These are phyloP conservation scores for Fraxinus angustifolia DNA, from an alignment of 305 asterid species.

Conservation along the genomic window DNA sequence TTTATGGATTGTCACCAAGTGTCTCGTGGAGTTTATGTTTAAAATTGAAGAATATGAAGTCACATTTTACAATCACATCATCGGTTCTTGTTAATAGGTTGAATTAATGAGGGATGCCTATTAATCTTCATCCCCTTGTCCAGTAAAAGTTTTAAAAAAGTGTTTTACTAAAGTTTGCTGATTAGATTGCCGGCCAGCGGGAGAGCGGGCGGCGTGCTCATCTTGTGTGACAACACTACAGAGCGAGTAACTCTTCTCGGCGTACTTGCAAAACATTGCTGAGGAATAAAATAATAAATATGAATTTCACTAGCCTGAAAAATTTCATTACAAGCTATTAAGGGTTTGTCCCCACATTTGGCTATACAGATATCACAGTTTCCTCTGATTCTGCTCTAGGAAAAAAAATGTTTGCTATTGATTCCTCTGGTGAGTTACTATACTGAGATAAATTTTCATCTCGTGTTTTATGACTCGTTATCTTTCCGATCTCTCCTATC, in stretches of 20 bases:
- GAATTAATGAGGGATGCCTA: neutral
- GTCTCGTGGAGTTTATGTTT: neutral
- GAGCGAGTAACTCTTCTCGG: neutral
- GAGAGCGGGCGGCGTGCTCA: neutral
- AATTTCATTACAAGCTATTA: constrained; percentile 11
- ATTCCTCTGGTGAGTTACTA: neutral
- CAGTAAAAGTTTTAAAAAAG: neutral
- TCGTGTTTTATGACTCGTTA: neutral
- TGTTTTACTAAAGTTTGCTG: neutral
- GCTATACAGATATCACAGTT: neutral
- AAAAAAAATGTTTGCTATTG: neutral
- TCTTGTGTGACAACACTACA: neutral
- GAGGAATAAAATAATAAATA: neutral
- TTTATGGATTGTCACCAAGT: no score
- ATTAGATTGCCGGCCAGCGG: neutral
- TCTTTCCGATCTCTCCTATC: constrained; percentile 7
- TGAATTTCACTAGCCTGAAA: neutral
- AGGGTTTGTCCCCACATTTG: constrained; percentile 30
- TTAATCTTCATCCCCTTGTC: neutral
- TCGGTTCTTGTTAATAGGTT: neutral
- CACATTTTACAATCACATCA: neutral
- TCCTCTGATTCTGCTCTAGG: constrained; percentile 18
- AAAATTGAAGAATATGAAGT: no score
- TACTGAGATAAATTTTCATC: neutral
- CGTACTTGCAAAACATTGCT: neutral